phyloP scores from a whole-genome alignment of 2,329 filamentous ascomycete genomes.

The Talaromyces sp. region DNA sequence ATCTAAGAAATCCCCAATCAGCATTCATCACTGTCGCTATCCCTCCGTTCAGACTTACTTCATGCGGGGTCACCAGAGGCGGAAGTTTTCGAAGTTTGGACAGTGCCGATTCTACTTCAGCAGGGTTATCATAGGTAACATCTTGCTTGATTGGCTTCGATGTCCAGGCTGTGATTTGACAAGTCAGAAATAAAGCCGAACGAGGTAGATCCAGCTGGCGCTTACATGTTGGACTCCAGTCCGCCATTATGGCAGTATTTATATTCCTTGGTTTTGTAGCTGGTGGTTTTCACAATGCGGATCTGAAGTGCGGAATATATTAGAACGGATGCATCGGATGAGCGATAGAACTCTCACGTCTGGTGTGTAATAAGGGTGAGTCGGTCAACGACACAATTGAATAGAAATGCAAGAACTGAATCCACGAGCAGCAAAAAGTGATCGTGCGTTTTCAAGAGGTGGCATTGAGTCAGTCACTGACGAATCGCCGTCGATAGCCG shows the following conservation, averaged over 20 bases:
- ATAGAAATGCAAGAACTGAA: too few species aligned
- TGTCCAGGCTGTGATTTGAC: conserved; percentile 32
- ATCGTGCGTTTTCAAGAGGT: neutral
- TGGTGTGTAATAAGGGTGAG: neutral
- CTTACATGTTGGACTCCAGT: conserved; percentile 28
- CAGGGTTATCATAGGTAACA: conserved; percentile 41
- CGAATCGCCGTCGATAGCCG: neutral
- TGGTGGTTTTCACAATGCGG: too few species aligned
- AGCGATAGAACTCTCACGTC: neutral
- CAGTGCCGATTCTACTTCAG: conserved; percentile 35
- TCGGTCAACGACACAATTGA: too few species aligned
- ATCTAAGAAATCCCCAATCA: conserved; percentile 46
- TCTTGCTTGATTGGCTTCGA: conserved; percentile 43
- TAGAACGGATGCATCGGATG: neutral
- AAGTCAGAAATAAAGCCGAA: neutral
- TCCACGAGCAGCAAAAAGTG: too few species aligned
- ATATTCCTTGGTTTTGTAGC: too few species aligned
- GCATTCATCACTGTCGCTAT: neutral
- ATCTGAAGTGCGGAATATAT: neutral
- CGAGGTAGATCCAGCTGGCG: neutral
- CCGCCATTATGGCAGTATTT: conserved; percentile 16
- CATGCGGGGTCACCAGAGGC: conserved; percentile 43
- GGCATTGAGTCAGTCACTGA: too few species aligned
- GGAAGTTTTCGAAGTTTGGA: conserved; percentile 40
- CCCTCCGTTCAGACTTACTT: conserved; percentile 22